phyloP scores from a whole-genome alignment of 1,284 basidiomycete genomes.

The Cutaneotrichosporon spelunceum region DNA sequence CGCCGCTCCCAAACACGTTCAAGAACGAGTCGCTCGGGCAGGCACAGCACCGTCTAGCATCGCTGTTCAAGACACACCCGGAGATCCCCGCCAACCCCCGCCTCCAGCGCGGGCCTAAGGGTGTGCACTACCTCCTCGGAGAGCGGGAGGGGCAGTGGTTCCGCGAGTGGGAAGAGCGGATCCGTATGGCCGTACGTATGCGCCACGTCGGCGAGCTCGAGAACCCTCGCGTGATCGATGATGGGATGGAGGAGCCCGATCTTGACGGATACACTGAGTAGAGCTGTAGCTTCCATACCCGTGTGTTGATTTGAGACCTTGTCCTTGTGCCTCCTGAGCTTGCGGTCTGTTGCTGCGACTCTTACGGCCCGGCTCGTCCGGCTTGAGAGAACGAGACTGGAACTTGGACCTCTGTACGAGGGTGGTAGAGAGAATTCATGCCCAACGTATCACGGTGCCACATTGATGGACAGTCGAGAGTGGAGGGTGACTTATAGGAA shows the following conservation, averaged over 20 bases:
- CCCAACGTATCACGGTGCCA: too few species aligned
- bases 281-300: neutral
- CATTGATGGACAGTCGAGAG: too few species aligned
- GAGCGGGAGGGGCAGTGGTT: constrained; percentile 72
- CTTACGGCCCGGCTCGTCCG: too few species aligned
- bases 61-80: constrained; percentile 40
- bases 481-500: too few species aligned
- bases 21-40: constrained; percentile 31
- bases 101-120: constrained; percentile 39
- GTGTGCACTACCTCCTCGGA: constrained; percentile 55
- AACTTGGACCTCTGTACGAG: too few species aligned
- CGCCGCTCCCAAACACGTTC: constrained; percentile 42
- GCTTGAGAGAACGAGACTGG: too few species aligned
- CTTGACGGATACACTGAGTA: constrained; percentile 26
- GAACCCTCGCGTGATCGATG: constrained; percentile 14
- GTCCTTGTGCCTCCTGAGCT: too few species aligned
- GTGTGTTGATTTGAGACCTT: neutral
- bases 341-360: too few species aligned
- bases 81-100: constrained; percentile 33
- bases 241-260: constrained; percentile 16
- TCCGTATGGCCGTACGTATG: constrained; percentile 57
- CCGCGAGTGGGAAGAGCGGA: constrained; percentile 64
- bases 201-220: constrained; percentile 37
- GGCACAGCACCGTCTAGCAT: constrained; percentile 34
- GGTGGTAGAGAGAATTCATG: too few species aligned